Evolutionary conservation across 2,329 filamentous ascomycete species (phyloP), one percentile per base, ranked within the genome.

Genomic region (Talaromyces funiculosus): DNA sequence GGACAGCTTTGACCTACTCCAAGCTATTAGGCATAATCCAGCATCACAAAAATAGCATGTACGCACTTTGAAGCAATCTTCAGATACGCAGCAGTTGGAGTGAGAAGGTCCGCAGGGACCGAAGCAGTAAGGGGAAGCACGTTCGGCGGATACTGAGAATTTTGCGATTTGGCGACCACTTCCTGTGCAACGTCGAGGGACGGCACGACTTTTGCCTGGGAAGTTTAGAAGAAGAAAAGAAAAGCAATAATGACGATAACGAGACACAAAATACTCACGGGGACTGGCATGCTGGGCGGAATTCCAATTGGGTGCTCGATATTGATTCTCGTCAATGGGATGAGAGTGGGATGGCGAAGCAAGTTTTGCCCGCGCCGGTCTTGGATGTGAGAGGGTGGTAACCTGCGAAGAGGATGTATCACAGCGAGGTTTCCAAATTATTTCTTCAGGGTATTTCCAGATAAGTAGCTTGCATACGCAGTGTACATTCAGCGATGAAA

Each of bases 51-150:
- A 49, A n/a, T 31, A 49, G 16, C 14, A 5, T 16, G 49, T 66
- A 81, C 82, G 78, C 77, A 89, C 81, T 88, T 86, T 64, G 86
- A 83, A 42, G 90, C 88, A 67, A 97, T 83, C 77, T 97, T 97
- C 66, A 99, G 84, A 76, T 97, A 99, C 67, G 95, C 93, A 64
- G 90, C 85, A 18, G 91, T 93, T 2, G 94, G 94, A 1, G 93
- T 99, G 73, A 97, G 84, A 67, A 97, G 87, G 75, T 97, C 93
- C 67, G 93, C 93, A 6, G 91, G 86, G 68, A 96, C 91, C 65
- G 92, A 90, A 26, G 89, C 87, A 75, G 88, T 92, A 42, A 96
- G 75, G 3, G 92, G 91, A 9, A 96, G 84, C 64, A 95, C 84
- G 68, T 94, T 96, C 3, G 89, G 87, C 60, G 85, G 78, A 66